Conservation (phyloP, 1,284 basidiomycete species). For the Ustilago bromivora region DNA sequence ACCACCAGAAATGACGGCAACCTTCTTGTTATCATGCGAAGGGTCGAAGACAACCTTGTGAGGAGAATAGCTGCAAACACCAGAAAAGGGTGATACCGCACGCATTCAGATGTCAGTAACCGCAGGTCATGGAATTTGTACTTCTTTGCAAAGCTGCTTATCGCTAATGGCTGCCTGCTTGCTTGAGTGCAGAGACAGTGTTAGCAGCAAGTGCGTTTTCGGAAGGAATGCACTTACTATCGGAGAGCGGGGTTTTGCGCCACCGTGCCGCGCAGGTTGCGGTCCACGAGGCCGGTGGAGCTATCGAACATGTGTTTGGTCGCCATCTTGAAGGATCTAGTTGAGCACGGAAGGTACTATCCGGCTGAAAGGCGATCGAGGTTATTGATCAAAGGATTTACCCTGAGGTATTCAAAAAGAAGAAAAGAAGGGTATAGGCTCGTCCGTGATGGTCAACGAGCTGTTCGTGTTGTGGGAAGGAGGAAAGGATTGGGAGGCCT, state of each 20-base stretch:
- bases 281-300: slow-evolving; percentile 66
- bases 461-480: not conserved
- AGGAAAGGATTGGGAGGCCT: not conserved
- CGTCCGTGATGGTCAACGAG: not conserved
- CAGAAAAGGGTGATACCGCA: not conserved
- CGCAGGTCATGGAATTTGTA: not conserved
- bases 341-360: slow-evolving; percentile 1
- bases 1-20: slow-evolving; percentile 72
- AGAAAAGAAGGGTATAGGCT: not conserved
- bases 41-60: slow-evolving; percentile 68
- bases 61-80: slow-evolving; percentile 50
- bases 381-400: not conserved
- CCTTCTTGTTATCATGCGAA: slow-evolving; percentile 70
- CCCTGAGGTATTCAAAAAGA: not conserved
- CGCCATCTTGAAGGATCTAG: slow-evolving; percentile 50
- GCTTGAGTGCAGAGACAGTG: not conserved
- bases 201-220: not conserved
- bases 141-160: too few relatives aligned
- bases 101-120: not conserved
- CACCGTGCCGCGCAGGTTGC: slow-evolving; percentile 64
- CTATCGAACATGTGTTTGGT: slow-evolving; percentile 68
- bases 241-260: slow-evolving; percentile 65
- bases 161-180: too few relatives aligned
- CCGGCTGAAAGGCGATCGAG: not conserved
- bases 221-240: slow-evolving; percentile 47